Conservation (phyloP, 2,329 filamentous ascomycete genomes). For the Neonectria hederae region DNA sequence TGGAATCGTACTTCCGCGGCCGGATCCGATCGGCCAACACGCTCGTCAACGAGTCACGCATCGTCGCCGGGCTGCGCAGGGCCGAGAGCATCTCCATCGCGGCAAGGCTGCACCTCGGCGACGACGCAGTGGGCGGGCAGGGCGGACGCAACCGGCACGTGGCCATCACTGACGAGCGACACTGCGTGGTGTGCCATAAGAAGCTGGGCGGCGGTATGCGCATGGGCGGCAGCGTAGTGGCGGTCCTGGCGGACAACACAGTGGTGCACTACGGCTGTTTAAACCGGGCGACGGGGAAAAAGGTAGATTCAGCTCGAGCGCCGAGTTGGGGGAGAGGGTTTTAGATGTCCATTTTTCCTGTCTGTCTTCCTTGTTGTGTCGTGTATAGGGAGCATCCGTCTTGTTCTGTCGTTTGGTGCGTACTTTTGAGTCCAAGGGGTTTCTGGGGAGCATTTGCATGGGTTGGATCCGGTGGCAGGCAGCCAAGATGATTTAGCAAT, state of each 20-base stretch:
- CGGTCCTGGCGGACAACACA: slow-evolving; percentile 84
- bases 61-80: slow-evolving; percentile 79
- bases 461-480: slow-evolving; percentile 29
- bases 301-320: slow-evolving; percentile 45
- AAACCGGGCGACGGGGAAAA: slow-evolving; percentile 56
- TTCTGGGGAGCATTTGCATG: slow-evolving; percentile 37
- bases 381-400: slow-evolving; percentile 22
- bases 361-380: slow-evolving; percentile 10
- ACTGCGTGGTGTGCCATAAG: slow-evolving; percentile 94
- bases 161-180: slow-evolving; percentile 84
- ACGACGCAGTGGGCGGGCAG: slow-evolving; percentile 63
- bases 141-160: slow-evolving; percentile 72
- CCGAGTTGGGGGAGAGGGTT: slow-evolving; percentile 51
- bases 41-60: slow-evolving; percentile 79
- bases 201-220: slow-evolving; percentile 85
- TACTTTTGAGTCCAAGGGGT: slow-evolving; percentile 14
- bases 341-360: slow-evolving; percentile 37
- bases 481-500: slow-evolving; percentile 40
- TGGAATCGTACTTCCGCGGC: slow-evolving; percentile 91
- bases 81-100: slow-evolving; percentile 83
- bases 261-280: slow-evolving; percentile 87
- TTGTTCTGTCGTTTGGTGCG: slow-evolving; percentile 20
- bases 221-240: slow-evolving; percentile 88
- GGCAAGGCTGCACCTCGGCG: slow-evolving; percentile 76
- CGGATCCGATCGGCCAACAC: slow-evolving; percentile 88